Percentiles rank a stretch among this genome's conserved stretches.
phyloP scores from a whole-genome alignment of 352 stramenopile genomes.

The Phytophthora cryptogea region DNA sequence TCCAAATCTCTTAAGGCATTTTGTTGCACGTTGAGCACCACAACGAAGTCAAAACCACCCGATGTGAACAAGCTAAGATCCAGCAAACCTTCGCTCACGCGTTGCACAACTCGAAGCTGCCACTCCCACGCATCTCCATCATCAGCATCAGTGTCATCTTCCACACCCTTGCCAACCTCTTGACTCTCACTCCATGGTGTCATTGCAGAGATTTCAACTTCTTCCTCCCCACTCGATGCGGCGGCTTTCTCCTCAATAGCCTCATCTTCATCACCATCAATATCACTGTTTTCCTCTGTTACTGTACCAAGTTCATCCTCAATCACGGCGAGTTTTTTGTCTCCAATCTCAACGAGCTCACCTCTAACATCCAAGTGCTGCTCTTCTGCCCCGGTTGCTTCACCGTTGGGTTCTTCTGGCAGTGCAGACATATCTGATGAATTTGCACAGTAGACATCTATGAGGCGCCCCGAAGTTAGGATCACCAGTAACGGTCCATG shows the following conservation, averaged over 20 bases:
- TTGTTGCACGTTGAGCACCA: constrained; percentile 64
- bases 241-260: not conserved
- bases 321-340: not conserved
- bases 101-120: constrained; percentile 61
- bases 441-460: constrained; percentile 1
- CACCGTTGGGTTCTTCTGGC: constrained; percentile 1
- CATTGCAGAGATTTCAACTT: constrained; percentile 7
- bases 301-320: not conserved
- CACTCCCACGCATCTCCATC: constrained; percentile 35
- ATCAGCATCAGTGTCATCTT: constrained; percentile 14
- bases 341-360: not conserved
- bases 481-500: constrained; percentile 19
- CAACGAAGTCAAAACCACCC: constrained; percentile 53
- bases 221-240: not conserved
- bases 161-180: constrained; percentile 1
- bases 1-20: constrained; percentile 61
- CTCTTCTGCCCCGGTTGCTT: constrained; percentile 3
- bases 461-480: constrained; percentile 8
- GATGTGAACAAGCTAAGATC: constrained; percentile 40
- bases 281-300: not conserved
- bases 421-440: constrained; percentile 14
- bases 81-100: constrained; percentile 41
- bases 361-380: not conserved
- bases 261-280: not conserved
- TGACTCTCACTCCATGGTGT: constrained; percentile 14